A percentile compares a stretch with the other conserved stretches of the same genome.
phyloP scores from a whole-genome alignment of 306 rosid species.

The Vicia faba region DNA sequence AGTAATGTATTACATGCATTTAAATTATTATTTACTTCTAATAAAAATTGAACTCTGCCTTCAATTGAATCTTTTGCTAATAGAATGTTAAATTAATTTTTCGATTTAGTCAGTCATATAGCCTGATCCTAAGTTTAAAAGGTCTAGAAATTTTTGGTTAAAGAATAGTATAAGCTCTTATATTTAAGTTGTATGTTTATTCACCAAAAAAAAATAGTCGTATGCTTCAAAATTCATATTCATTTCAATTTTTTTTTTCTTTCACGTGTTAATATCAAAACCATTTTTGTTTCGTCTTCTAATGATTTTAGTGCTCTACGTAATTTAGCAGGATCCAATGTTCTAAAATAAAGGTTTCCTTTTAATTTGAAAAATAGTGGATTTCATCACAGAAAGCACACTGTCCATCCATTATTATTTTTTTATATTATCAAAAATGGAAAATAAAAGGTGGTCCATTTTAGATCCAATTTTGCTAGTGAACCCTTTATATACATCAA shows the following conservation, averaged over 20 bases:
- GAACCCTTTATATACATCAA: slow-evolving; percentile 23
- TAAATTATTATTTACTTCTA: too few relatives aligned
- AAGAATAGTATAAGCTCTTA: too few relatives aligned
- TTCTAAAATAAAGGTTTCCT: slow-evolving; percentile 16
- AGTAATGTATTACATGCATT: too few relatives aligned
- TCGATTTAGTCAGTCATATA: too few relatives aligned
- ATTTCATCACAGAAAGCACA: slow-evolving; percentile 33
- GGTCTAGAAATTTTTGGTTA: too few relatives aligned
- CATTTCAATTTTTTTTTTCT: neutral
- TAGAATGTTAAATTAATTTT: too few relatives aligned
- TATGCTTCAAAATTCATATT: neutral
- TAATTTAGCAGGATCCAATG: slow-evolving; percentile 31
- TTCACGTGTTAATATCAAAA: slow-evolving; percentile 4
- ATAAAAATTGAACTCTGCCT: too few relatives aligned
- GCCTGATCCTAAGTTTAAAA: too few relatives aligned
- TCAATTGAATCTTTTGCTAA: too few relatives aligned
- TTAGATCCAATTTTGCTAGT: slow-evolving; percentile 23
- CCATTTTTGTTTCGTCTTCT: slow-evolving; percentile 4
- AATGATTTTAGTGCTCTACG: slow-evolving; percentile 25
- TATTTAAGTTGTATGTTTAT: too few relatives aligned
- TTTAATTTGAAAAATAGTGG: slow-evolving; percentile 37
- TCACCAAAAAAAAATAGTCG: too few relatives aligned
- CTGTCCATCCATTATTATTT: slow-evolving; percentile 35
- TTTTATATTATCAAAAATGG: slow-evolving; percentile 33
- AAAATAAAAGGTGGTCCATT: slow-evolving; percentile 41